Evolutionary conservation across 495 filamentous ascomycete species (phyloP), one percentile per base, ranked within the genome.

Genomic region (Apodospora peruviana): DNA sequence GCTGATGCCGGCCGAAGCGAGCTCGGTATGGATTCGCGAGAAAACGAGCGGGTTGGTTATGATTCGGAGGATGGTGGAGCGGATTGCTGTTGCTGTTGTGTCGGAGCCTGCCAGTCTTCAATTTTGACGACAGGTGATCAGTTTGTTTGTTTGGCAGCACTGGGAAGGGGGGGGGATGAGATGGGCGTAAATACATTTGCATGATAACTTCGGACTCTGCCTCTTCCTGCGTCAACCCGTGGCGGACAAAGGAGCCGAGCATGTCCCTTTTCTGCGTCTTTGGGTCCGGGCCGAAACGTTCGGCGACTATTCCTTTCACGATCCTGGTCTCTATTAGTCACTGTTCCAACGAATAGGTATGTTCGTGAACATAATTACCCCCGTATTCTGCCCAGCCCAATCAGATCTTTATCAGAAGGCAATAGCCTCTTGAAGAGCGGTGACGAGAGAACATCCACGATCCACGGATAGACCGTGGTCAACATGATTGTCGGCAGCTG

Each of bases 1-100:
- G n/a, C 2, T 19, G 18, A 19, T 3, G 1, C 22, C 35, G 22
- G 61, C 69, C 5, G 39, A 41, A 47, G 79, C 73, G 42, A 86
- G 79, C 52, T 86, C 83, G 1, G 60, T 60, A 62, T 78, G 71
- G 37, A 87, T 72, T 35, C 67, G 69, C 5, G 73, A 61, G 0
- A 0, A 48, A 35, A 48, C 37, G 1, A 21, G 11, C 2, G 67
- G 65, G 48, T 76, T 68, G 16, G 62, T 63, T 5, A 83, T 60
- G 11, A 84, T 57, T 50, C 73, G 72, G 9, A 76, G 62, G 51
- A 85, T 69, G 39, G 79, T 65, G 2, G 69, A 67, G 47, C 78
- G 74, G 55, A 86, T 75, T 18, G 79, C 68, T 4, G 82, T 80
- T 0, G 79, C 80, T 0, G 81, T 81, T 3, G 82, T 83, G 52